A percentile compares a stretch with the other conserved stretches of the same genome.
Evolutionary conservation across 129 eudicot genomes (phyloP).

Genomic region (Flaveria ramosissima): DNA sequence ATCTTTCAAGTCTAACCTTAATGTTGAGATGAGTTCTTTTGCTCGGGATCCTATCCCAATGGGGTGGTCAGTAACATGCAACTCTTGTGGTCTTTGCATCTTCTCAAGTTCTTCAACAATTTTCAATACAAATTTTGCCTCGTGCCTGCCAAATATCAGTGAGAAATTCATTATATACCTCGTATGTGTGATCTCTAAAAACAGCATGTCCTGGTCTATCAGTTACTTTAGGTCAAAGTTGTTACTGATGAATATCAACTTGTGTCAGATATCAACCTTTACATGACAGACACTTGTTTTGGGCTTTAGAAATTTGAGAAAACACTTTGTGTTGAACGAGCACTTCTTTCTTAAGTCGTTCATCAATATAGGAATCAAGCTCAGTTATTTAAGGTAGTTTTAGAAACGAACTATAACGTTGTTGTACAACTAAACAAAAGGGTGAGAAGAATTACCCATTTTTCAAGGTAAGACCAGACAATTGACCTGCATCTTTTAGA

Average conservation of each 20-base stretch:
- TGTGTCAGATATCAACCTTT: not conserved
- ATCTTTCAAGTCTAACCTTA: conserved; percentile 18
- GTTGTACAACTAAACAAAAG: not conserved
- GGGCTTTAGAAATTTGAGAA: not conserved
- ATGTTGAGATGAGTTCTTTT: not conserved
- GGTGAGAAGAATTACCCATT: not conserved
- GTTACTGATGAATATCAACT: not conserved
- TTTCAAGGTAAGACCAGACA: conserved; percentile 20
- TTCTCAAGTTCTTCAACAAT: conserved; percentile 19
- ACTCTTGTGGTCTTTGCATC: conserved; percentile 12
- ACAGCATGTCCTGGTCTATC: not conserved
- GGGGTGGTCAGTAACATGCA: conserved; percentile 20
- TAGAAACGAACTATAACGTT: not conserved
- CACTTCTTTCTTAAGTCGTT: not conserved
- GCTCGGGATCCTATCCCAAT: conserved; percentile 35
- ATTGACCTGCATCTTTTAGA: conserved; percentile 15
- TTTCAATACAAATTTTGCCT: conserved; percentile 12
- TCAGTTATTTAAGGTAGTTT: not conserved
- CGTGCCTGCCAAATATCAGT: conserved; percentile 22
- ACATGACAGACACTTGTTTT: not conserved
- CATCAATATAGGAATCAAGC: not conserved
- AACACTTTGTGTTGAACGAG: not conserved
- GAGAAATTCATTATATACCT: not conserved
- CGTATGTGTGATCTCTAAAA: not conserved
- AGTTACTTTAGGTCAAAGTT: not conserved